Base-by-base conservation (phyloP, 179 eudicot species). In the Silene coronaria region DNA sequence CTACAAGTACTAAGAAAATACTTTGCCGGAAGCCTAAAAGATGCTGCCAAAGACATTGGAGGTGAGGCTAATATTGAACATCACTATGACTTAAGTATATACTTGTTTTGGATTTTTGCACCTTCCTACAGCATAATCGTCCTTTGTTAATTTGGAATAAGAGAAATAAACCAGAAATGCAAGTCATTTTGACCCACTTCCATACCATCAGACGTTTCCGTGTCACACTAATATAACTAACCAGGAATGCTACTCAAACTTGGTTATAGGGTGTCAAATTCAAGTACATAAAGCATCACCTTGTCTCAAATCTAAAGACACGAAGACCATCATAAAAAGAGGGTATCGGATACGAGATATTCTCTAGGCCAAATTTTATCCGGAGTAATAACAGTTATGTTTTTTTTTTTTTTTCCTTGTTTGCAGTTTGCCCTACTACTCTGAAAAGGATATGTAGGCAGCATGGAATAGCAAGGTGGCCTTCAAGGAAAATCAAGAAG, bases 361-460 rank as follows among this genome's bases (percentile, higher is more conserved):
- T 11, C 51, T 45, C 14, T 45, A 45, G 51, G 16, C 16, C 14
- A 2, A 45, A 45, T 45, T 7, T 11, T 0, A 11, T 45, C 2
- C 51, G n/a, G 22, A 55, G 59, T 5, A 55, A 17, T n/a, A 55
- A 17, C 10, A 42, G 22, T 46, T 23, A 23, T 14, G 59, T 59
- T 77, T 51, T 19, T 30, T 13, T 59, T 77, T 51, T 19, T 30
- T 13, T 45, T 65, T 70, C 71, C 10, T 24, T 21, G 22, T 71
- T 76, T 85, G 85, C 86, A 93, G 98, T 93, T 76, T 93, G 98
- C 82, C 98, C 98, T 8, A 93, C 98, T 27, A 93, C 98, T 36
- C 80, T 93, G 84, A 93, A 93, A 84, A 87, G 98, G 83, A 91
- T 93, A 81, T 93, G 98, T 78, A 88, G 98, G 80, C 97, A 93